Percentiles rank a stretch among this genome's conserved stretches.
These are phyloP conservation scores for Dothideomycetidae sp. DNA, from an alignment of 2,329 filamentous ascomycete species.

Conservation along the genomic window DNA sequence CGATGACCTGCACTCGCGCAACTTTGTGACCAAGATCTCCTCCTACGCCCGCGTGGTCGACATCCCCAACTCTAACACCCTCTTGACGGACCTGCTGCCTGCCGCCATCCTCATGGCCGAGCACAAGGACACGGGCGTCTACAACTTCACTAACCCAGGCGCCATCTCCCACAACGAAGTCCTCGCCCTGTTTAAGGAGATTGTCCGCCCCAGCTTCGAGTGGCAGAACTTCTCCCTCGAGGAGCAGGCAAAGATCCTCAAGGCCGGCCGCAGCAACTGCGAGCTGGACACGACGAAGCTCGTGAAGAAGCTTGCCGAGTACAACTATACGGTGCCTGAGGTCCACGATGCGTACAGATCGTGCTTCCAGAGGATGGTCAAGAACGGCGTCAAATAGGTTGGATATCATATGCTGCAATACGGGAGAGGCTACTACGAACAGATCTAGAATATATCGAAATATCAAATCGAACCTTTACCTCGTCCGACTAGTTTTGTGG, in stretches of 20 bases:
- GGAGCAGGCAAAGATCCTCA: slow-evolving; percentile 53
- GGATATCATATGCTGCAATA: no score
- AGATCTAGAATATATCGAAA: no score
- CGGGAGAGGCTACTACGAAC: no score
- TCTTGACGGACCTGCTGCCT: slow-evolving; percentile 50
- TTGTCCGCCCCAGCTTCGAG: slow-evolving; percentile 44
- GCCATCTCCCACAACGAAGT: slow-evolving; percentile 60
- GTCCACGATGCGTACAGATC: slow-evolving; percentile 46
- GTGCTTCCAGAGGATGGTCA: slow-evolving; percentile 49
- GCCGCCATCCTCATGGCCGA: slow-evolving; percentile 46
- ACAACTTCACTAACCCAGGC: slow-evolving; percentile 58
- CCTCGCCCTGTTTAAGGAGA: slow-evolving; percentile 46
- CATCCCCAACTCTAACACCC: slow-evolving; percentile 54
- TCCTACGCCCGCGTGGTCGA: slow-evolving; percentile 52
- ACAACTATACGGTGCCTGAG: slow-evolving; percentile 44
- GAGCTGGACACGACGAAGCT: slow-evolving; percentile 48
- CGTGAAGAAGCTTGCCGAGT: slow-evolving; percentile 44
- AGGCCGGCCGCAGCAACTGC: slow-evolving; percentile 53
- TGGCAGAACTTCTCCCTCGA: slow-evolving; percentile 55
- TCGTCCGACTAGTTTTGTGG: no score
- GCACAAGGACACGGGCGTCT: slow-evolving; percentile 47
- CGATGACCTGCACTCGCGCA: slow-evolving; percentile 51
- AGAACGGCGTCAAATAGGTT: slow-evolving; percentile 9
- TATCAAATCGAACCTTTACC: no score
- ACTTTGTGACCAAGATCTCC: slow-evolving; percentile 55